Percentiles rank a stretch among this genome's conserved stretches.
phyloP scores from a whole-genome alignment of 805 yeast genomes.

The Candida peoriensis region DNA sequence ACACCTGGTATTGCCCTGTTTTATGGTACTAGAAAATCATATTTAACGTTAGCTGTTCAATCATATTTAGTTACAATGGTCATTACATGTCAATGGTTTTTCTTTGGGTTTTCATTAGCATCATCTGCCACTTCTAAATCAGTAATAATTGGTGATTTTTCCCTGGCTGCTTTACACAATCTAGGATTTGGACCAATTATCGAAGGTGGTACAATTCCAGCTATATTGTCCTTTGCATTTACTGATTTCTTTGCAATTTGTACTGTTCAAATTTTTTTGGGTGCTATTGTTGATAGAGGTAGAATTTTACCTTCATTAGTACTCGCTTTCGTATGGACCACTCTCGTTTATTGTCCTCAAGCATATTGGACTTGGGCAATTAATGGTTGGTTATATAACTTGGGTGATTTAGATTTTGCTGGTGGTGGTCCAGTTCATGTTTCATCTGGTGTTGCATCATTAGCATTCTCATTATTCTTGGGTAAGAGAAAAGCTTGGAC shows the following conservation, averaged over 20 bases:
- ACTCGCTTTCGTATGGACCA: conserved; percentile 79
- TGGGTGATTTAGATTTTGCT: conserved; percentile 97
- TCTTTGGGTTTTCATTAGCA: conserved; percentile 93
- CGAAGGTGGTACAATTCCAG: conserved; percentile 50
- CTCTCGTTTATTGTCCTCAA: conserved; percentile 87
- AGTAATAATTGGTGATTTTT: conserved; percentile 78
- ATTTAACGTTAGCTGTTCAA: conserved; percentile 70
- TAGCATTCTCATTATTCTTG: conserved; percentile 70
- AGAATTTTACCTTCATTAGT: conserved; percentile 78
- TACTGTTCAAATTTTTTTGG: conserved; percentile 83
- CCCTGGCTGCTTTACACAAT: conserved; percentile 71
- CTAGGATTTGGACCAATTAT: conserved; percentile 68
- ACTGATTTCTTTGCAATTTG: conserved; percentile 88
- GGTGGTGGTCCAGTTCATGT: conserved; percentile 99
- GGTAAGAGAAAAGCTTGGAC: conserved; percentile 63
- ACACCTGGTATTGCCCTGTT: conserved; percentile 91
- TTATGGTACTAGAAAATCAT: conserved; percentile 89
- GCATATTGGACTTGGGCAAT: conserved; percentile 95
- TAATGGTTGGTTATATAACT: conserved; percentile 86
- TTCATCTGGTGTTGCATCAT: conserved; percentile 85
- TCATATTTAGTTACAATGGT: conserved; percentile 67
- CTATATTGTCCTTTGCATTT: conserved; percentile 60
- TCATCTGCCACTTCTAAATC: conserved; percentile 63
- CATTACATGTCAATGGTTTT: conserved; percentile 85
- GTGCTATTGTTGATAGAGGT: conserved; percentile 92